Conservation (phyloP, 164 flowering plant genomes). For the Platanus orientalis region DNA sequence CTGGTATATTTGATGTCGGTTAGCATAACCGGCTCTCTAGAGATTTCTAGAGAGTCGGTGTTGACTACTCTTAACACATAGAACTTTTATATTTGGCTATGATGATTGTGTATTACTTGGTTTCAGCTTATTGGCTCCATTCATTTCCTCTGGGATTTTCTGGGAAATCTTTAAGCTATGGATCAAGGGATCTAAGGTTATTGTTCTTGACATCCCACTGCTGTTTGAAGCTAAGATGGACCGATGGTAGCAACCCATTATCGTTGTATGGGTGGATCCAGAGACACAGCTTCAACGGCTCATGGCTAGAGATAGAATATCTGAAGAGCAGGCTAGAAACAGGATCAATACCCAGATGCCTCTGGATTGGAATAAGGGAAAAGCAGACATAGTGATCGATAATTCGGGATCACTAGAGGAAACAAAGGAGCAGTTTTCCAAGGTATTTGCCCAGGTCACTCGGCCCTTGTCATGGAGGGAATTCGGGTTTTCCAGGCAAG, state of each 20-base stretch:
- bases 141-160: constrained; percentile 73
- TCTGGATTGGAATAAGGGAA: constrained; percentile 52
- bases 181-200: constrained; percentile 65
- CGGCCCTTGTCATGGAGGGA: constrained; percentile 81
- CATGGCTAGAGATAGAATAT: constrained; percentile 58
- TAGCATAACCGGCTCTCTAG: too few species aligned
- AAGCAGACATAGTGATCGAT: constrained; percentile 77
- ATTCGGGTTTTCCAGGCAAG: constrained; percentile 66
- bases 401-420: constrained; percentile 73
- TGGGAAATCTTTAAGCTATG: constrained; percentile 69
- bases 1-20: too few species aligned
- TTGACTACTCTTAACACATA: too few species aligned
- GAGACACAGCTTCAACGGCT: constrained; percentile 82
- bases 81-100: too few species aligned
- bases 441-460: constrained; percentile 45
- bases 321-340: constrained; percentile 68
- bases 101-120: too few species aligned
- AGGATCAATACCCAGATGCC: constrained; percentile 77
- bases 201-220: constrained; percentile 81
- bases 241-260: constrained; percentile 68
- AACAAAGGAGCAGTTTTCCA: constrained; percentile 48
- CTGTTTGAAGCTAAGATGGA: constrained; percentile 88
- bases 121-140: constrained; percentile 79
- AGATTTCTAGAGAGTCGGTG: too few species aligned
- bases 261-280: constrained; percentile 92